phyloP scores from a whole-genome alignment of 2,329 filamentous ascomycete genomes.

The Trichoderma arundinaceum region DNA sequence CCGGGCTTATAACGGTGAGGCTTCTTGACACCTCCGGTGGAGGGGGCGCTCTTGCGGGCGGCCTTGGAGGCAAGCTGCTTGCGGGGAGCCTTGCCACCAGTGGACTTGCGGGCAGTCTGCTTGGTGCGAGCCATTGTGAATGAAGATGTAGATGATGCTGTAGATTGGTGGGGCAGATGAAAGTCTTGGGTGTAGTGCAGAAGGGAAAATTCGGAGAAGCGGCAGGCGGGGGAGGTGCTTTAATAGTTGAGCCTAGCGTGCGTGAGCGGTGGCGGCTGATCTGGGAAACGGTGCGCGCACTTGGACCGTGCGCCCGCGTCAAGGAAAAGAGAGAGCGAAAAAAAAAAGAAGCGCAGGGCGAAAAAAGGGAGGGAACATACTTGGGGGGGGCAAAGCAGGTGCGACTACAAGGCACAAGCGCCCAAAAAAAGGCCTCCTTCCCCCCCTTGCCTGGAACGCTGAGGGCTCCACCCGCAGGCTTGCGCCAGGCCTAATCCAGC shows the following conservation, averaged over 20 bases:
- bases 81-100: conserved; percentile 77
- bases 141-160: conserved; percentile 37
- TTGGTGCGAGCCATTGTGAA: conserved; percentile 67
- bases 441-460: background rate
- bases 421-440: background rate
- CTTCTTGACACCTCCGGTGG: conserved; percentile 97
- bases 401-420: no score
- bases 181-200: conserved; percentile 50
- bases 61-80: conserved; percentile 99
- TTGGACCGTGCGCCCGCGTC: conserved; percentile 38
- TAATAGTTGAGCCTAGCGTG: conserved; percentile 48
- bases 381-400: no score
- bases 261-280: conserved; percentile 47
- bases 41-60: conserved; percentile 96
- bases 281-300: conserved; percentile 36
- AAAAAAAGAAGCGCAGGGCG: conserved; percentile 26
- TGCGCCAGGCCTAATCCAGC: background rate
- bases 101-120: conserved; percentile 76
- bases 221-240: conserved; percentile 53
- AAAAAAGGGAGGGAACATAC: background rate
- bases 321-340: conserved; percentile 26
- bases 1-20: conserved; percentile 88
- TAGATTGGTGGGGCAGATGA: conserved; percentile 40
- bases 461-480: background rate
- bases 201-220: conserved; percentile 46